Conservation (phyloP, 441 rosid species). For the Syzygium malaccense region DNA sequence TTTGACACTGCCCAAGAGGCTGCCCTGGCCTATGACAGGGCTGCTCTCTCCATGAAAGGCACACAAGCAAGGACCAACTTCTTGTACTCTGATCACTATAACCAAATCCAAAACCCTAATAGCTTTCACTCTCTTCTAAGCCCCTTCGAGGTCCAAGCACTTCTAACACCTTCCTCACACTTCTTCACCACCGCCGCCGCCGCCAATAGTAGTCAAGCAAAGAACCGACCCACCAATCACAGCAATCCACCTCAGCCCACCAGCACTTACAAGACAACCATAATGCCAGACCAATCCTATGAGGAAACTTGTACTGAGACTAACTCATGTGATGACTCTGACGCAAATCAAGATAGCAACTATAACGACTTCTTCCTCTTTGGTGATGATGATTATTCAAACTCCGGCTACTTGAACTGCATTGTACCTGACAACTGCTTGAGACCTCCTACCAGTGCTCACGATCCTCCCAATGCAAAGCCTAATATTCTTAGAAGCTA, state of each 20-base stretch:
- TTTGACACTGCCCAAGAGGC: slow-evolving; percentile 94
- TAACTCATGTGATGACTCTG: slow-evolving; percentile 25
- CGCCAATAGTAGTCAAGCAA: slow-evolving; percentile 15
- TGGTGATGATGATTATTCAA: slow-evolving; percentile 25
- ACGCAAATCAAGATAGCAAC: not conserved
- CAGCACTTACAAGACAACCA: slow-evolving; percentile 8
- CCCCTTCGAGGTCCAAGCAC: slow-evolving; percentile 20
- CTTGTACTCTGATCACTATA: slow-evolving; percentile 34
- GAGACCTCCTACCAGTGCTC: slow-evolving; percentile 46
- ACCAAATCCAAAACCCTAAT: not conserved
- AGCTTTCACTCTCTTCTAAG: slow-evolving; percentile 35
- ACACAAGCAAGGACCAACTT: slow-evolving; percentile 81
- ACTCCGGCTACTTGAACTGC: slow-evolving; percentile 87
- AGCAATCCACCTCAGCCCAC: slow-evolving; percentile 11
- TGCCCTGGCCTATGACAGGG: slow-evolving; percentile 86
- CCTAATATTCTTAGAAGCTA: slow-evolving; percentile 4
- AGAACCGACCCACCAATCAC: slow-evolving; percentile 19
- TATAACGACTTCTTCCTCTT: slow-evolving; percentile 39
- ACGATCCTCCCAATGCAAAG: slow-evolving; percentile 1
- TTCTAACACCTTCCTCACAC: not conserved
- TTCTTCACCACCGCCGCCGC: slow-evolving; percentile 34
- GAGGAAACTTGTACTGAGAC: slow-evolving; percentile 13
- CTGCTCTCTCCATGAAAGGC: slow-evolving; percentile 89
- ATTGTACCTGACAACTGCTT: slow-evolving; percentile 88
- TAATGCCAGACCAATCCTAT: slow-evolving; percentile 8